A percentile compares a stretch with the other conserved stretches of the same genome.
Conservation (phyloP, 1,139 yeast species). For the Blastobotrys aristatus region DNA sequence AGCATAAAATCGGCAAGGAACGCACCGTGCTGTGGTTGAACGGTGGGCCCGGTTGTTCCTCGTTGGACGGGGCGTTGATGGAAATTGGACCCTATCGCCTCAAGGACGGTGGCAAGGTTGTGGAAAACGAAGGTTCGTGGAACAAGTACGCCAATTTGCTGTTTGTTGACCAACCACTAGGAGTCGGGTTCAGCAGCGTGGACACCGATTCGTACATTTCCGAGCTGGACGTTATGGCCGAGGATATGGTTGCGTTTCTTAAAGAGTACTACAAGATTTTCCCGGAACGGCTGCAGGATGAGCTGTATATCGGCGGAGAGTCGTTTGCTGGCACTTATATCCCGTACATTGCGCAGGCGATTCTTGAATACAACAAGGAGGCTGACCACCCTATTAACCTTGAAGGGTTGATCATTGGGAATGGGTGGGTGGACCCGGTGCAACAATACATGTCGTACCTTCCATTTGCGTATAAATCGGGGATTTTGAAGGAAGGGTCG, state of each 20-base stretch:
- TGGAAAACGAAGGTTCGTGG: constrained; percentile 76
- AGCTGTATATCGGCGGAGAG: constrained; percentile 84
- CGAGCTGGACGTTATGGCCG: constrained; percentile 52
- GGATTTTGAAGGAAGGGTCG: constrained; percentile 43
- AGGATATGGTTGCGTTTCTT: constrained; percentile 61
- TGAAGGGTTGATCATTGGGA: constrained; percentile 76
- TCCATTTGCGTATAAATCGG: constrained; percentile 62
- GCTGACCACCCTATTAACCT: constrained; percentile 39
- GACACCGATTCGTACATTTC: constrained; percentile 48
- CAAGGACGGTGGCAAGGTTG: constrained; percentile 39
- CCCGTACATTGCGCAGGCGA: constrained; percentile 73
- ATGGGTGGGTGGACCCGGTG: constrained; percentile 95
- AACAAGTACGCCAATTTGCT: constrained; percentile 70
- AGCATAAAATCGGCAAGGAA: constrained; percentile 26
- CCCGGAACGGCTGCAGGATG: constrained; percentile 64
- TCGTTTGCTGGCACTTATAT: constrained; percentile 97
- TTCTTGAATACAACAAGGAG: constrained; percentile 46
- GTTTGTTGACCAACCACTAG: constrained; percentile 92
- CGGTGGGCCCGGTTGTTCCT: constrained; percentile 88
- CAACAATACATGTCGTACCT: constrained; percentile 77
- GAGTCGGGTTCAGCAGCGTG: constrained; percentile 78
- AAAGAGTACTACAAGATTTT: constrained; percentile 62
- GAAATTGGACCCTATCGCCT: constrained; percentile 88
- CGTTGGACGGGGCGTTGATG: constrained; percentile 95
- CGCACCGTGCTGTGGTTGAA: constrained; percentile 66